phyloP scores from a whole-genome alignment of 345 rosid genomes.

The Bretschneidera sinensis region DNA sequence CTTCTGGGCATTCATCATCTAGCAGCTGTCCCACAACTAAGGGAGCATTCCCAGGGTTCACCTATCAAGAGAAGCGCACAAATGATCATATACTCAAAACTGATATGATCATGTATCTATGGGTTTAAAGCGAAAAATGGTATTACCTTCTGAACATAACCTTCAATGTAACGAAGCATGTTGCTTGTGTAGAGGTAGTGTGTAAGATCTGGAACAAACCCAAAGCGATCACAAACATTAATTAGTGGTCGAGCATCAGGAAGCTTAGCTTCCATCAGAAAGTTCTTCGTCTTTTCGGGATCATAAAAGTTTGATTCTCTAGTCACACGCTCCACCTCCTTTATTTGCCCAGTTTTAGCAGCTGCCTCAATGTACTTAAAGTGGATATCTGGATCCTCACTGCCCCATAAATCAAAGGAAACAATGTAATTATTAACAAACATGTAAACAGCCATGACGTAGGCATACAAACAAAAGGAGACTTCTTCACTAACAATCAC shows the following conservation, averaged over 20 bases:
- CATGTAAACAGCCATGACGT: neutral
- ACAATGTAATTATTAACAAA: conserved; percentile 13
- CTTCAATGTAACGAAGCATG: conserved; percentile 98
- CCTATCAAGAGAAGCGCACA: conserved; percentile 39
- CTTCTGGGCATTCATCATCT: conserved; percentile 99
- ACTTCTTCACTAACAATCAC: conserved; percentile 42
- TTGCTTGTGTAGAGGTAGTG: conserved; percentile 91
- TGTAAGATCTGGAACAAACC: conserved; percentile 94
- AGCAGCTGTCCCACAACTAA: conserved; percentile 85
- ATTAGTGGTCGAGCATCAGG: conserved; percentile 99
- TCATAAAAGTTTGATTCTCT: conserved; percentile 96
- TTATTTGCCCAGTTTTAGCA: conserved; percentile 91
- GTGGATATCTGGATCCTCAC: conserved; percentile 99
- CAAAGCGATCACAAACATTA: conserved; percentile 98
- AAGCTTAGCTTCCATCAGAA: conserved; percentile 97
- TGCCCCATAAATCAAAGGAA: conserved; percentile 26
- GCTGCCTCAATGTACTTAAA: conserved; percentile 99
- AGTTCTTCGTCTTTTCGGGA: conserved; percentile 94
- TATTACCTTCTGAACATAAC: conserved; percentile 98
- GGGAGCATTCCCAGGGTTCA: conserved; percentile 98
- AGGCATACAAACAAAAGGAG: conserved; percentile 18
- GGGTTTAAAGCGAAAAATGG: conserved; percentile 4
- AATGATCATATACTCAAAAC: conserved; percentile 12
- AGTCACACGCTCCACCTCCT: conserved; percentile 99
- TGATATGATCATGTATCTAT: neutral